Conservation (phyloP, 257 asterid species). For the Nicotiana tabacum region DNA sequence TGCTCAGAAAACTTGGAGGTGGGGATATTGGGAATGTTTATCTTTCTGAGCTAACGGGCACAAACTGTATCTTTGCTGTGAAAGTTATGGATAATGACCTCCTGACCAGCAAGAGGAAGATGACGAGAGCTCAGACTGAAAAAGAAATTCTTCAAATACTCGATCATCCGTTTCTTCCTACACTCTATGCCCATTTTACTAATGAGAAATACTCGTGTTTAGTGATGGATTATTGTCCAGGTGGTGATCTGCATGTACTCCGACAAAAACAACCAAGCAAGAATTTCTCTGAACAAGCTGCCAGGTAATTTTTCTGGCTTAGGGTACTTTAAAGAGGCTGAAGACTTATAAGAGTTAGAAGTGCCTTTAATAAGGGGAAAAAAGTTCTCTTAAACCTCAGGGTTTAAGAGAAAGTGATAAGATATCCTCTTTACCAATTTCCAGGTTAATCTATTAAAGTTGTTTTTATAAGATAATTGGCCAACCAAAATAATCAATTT, state of each 20-base stretch:
- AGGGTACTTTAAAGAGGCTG: neutral
- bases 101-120: constrained; percentile 52
- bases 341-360: neutral
- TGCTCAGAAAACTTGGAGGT: constrained; percentile 70
- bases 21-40: constrained; percentile 84
- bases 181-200: constrained; percentile 68
- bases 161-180: constrained; percentile 88
- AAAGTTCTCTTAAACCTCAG: neutral
- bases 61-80: constrained; percentile 66
- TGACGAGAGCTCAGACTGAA: constrained; percentile 68
- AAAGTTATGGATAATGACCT: constrained; percentile 71
- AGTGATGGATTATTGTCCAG: constrained; percentile 89
- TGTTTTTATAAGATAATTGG: neutral
- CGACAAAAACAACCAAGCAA: constrained; percentile 88
- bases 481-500: neutral
- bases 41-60: constrained; percentile 65
- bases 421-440: neutral
- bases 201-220: constrained; percentile 79
- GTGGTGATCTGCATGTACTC: constrained; percentile 94
- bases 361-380: neutral
- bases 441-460: neutral
- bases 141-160: constrained; percentile 76
- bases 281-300: constrained; percentile 76
- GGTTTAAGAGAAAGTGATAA: neutral
- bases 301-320: constrained; percentile 44